Base-by-base conservation (phyloP, 2,329 filamentous ascomycete genomes). In the Fragosphaeria purpurea region DNA sequence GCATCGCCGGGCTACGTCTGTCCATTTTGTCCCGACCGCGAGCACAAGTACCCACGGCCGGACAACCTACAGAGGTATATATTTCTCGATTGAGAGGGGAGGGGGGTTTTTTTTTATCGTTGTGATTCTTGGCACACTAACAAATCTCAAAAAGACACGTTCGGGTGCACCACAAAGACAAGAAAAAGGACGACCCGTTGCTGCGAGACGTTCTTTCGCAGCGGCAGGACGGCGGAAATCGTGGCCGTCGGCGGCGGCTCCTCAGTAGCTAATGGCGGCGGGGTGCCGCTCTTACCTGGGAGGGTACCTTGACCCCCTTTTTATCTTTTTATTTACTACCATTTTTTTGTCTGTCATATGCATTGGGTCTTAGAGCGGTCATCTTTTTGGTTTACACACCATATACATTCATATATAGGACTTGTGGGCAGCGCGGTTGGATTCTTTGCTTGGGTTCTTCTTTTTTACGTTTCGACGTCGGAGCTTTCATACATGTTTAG, bases 1-100 rank as follows among this genome's bases (percentile, higher is more conserved):
- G 85, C 89, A 57, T 95, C 88, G 7, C 93, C 93, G 1, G 91
- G 91, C 53, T 98, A 97, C 61, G 83, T 95, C 34, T 98, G 93
- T 65, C 93, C 93, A 0, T 97, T 96, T 63, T 98, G 93, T 65
- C 86, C 88, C 1, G 89, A 95, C 61, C 78, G 89, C 57, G 89
- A 96, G 64, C 91, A 96, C 66, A 90, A 86, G 63, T 97, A 97
- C 65, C 93, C 93, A 5, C 77, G 93, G 58, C 93, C 93, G 37
- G 93, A 98, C 65, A 97, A 97, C 72, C 71, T 98, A 50, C 91
- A 96, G 71, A 82, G 91, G 88, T 94, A 74, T 57, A 77, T 64
- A 32, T 34, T 37, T 46, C n/a, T 11, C n/a, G 22, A 22, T 22
- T 22, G 22, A 22, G 2, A 22, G 2, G 3, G 22, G 22, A 22